Conservation (phyloP, 306 rosid species). For the Albizia julibrissin region DNA sequence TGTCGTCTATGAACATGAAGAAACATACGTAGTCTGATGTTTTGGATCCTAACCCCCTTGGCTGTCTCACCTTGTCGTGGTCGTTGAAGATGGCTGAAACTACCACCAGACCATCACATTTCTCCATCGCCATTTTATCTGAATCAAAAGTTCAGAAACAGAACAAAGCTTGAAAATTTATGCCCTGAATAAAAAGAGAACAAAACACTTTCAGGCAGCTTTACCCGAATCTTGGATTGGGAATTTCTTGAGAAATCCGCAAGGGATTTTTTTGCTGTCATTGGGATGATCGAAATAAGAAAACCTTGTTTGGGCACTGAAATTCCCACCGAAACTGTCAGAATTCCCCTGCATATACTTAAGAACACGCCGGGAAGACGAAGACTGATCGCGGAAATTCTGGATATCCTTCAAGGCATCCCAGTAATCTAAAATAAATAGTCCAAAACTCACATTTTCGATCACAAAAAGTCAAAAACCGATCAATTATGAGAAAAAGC, state of each 20-base stretch:
- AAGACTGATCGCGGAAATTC: slow-evolving; percentile 29
- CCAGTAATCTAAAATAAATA: slow-evolving; percentile 59
- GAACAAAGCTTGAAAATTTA: too few species aligned
- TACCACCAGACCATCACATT: slow-evolving; percentile 71
- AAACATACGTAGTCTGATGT: slow-evolving; percentile 68
- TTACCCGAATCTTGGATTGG: slow-evolving; percentile 75
- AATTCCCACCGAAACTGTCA: slow-evolving; percentile 75
- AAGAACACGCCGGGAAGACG: slow-evolving; percentile 34
- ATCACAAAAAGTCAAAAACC: neutral
- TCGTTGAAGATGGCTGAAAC: slow-evolving; percentile 95
- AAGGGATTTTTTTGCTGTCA: slow-evolving; percentile 51
- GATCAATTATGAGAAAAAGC: neutral
- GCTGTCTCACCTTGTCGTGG: slow-evolving; percentile 91
- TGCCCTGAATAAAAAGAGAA: neutral
- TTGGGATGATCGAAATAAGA: slow-evolving; percentile 63
- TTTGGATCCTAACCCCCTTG: slow-evolving; percentile 68
- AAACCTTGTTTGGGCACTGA: slow-evolving; percentile 53
- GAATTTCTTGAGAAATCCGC: slow-evolving; percentile 80
- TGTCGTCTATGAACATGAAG: slow-evolving; percentile 75
- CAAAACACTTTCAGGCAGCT: neutral
- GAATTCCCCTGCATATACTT: slow-evolving; percentile 57
- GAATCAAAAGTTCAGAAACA: neutral
- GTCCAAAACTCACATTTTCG: neutral
- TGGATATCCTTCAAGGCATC: slow-evolving; percentile 62
- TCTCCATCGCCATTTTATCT: slow-evolving; percentile 76